Percentiles rank a stretch among this genome's conserved stretches.
These are phyloP conservation scores for Erythrophleum fordii DNA, from an alignment of 306 rosid species.

Conservation along the genomic window DNA sequence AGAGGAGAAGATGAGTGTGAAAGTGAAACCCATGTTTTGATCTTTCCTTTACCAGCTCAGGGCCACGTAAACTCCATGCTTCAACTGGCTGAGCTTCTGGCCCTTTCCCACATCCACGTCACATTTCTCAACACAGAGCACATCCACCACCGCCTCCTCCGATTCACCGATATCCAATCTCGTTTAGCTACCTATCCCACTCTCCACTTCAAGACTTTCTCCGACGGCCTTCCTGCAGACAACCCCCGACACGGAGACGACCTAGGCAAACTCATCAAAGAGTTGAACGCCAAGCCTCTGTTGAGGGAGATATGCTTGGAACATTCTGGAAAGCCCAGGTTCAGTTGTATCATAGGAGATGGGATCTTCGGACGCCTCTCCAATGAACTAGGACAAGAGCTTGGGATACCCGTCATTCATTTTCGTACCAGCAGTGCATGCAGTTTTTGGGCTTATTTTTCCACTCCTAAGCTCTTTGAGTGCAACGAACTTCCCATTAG, in stretches of 20 bases:
- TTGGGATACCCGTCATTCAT: constrained; percentile 44
- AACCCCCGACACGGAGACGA: background rate
- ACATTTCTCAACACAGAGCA: constrained; percentile 44
- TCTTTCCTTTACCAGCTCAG: constrained; percentile 40
- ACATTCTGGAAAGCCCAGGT: constrained; percentile 11
- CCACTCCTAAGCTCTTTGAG: constrained; percentile 40
- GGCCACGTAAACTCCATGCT: constrained; percentile 49
- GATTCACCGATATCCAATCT: background rate
- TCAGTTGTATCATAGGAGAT: constrained; percentile 51
- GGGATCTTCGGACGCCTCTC: constrained; percentile 42
- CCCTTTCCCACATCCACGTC: constrained; percentile 26
- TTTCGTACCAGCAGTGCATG: constrained; percentile 53
- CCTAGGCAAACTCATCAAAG: background rate
- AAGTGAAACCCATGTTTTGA: constrained; percentile 30
- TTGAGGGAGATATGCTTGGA: constrained; percentile 30
- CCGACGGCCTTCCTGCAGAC: constrained; percentile 43
- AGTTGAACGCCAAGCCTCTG: background rate
- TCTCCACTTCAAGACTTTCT: constrained; percentile 37
- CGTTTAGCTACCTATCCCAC: constrained; percentile 30
- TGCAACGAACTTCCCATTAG: constrained; percentile 51
- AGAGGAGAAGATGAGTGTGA: background rate
- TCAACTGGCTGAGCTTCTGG: constrained; percentile 47
- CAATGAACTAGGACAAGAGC: constrained; percentile 32
- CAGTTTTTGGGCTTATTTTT: constrained; percentile 50
- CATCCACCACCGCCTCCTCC: constrained; percentile 31